A percentile compares a stretch with the other conserved stretches of the same genome.
Conservation (phyloP, 257 asterid species). For the Schizonepeta tenuifolia region DNA sequence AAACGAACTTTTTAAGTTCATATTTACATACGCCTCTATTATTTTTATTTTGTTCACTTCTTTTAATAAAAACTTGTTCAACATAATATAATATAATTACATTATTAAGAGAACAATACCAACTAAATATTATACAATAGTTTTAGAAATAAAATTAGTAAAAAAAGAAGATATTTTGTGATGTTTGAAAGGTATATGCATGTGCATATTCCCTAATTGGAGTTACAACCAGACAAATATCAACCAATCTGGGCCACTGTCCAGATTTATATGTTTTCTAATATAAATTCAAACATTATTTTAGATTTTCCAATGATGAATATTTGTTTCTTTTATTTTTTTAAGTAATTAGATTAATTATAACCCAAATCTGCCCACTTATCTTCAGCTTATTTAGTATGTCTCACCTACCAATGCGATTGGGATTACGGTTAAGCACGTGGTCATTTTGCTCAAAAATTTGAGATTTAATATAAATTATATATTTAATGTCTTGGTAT, state of each 20-base stretch:
- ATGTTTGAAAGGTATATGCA: slow-evolving; percentile 25
- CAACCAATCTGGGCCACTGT: slow-evolving; percentile 15
- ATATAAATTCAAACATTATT: neutral
- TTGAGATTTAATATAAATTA: too few species aligned
- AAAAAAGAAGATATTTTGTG: slow-evolving; percentile 24
- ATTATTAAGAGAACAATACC: neutral
- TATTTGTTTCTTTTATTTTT: neutral
- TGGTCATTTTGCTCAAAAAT: neutral
- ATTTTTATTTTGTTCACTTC: too few species aligned
- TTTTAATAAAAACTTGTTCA: too few species aligned
- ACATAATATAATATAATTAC: too few species aligned
- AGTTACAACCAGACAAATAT: slow-evolving; percentile 3
- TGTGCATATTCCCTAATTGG: slow-evolving; percentile 31
- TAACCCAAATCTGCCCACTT: slow-evolving; percentile 12
- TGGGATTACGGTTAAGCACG: slow-evolving; percentile 6
- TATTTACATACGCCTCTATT: too few species aligned
- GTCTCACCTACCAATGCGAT: slow-evolving; percentile 18
- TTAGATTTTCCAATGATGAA: neutral
- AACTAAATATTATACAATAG: neutral
- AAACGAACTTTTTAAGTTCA: too few species aligned
- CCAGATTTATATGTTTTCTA: neutral
- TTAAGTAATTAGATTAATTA: neutral
- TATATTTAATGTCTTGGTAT: neutral
- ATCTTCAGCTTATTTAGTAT: neutral
- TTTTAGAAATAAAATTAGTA: neutral